Evolutionary conservation across 2,329 filamentous ascomycete genomes (phyloP), one percentile per base, ranked within the genome.

Genomic region (Sporothrix pallida): DNA sequence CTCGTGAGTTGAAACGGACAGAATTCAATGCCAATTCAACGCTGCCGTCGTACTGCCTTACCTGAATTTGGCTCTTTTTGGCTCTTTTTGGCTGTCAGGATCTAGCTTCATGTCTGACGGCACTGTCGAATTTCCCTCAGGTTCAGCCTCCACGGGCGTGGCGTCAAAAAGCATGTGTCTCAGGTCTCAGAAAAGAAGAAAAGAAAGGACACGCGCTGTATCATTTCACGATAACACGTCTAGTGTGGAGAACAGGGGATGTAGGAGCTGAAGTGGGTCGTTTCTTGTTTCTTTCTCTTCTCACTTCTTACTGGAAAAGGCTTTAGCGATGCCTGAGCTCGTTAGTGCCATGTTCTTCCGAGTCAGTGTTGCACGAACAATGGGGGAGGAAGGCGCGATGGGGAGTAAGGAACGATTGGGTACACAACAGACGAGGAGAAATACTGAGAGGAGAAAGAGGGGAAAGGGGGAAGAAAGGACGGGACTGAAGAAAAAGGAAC

Each of bases 61-160:
- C 62, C 42, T 4, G 62, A 31, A 17, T 68, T 37, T 52, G 23
- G 46, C 63, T 56, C 31, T 37, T 10, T 68, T 37, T 52, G 23
- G 46, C 63, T 56, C 31, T 37, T 10, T 68, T 37, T 52, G 23
- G 46, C 63, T 56, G 50, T 9, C 10, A 70, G 67, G 31, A 56
- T 54, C 23, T 31, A 26, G 23, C 13, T 62, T 17, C 13, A 8
- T 50, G 44, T 23, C 69, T 23, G 54, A 69, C 56, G 23, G 69
- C 69, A 62, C 17, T 44, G 70, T 20, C 58, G 63, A 71, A 71
- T 71, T 42, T 71, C 56, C 56, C 58, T 63, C 58, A 52, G 56
- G 44, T 63, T 71, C 70, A 71, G 58, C 70, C 70, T 63, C 58
- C 42, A 58, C 20, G 69, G 69, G 54, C 42, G 69, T 71, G 69